A percentile compares a stretch with the other conserved stretches of the same genome.
These are phyloP conservation scores for Buddleja alternifolia DNA, from an alignment of 257 asterid species.

Conservation along the genomic window DNA sequence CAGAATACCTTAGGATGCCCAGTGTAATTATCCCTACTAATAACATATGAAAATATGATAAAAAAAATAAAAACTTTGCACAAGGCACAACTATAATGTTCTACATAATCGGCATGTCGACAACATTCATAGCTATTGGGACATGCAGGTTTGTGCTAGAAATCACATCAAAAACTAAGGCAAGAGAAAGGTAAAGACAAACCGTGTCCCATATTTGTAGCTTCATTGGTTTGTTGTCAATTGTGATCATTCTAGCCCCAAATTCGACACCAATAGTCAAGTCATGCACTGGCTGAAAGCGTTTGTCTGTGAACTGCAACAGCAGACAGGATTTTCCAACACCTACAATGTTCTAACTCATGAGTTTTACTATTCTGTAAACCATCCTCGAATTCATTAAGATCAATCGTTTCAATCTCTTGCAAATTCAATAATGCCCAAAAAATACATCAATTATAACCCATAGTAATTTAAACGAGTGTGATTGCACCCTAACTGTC, in stretches of 20 bases:
- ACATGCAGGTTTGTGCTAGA: slow-evolving; percentile 1
- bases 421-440: neutral
- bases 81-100: neutral
- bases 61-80: neutral
- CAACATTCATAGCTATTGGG: neutral
- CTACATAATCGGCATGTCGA: neutral
- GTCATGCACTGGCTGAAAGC: slow-evolving; percentile 86
- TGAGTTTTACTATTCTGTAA: slow-evolving; percentile 5
- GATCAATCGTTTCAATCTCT: slow-evolving; percentile 5
- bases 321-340: slow-evolving; percentile 91
- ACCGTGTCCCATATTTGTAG: slow-evolving; percentile 92
- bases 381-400: neutral
- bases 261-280: slow-evolving; percentile 81
- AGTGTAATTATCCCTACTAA: no score
- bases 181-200: slow-evolving; percentile 25
- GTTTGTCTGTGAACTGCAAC: slow-evolving; percentile 77
- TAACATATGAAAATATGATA: neutral
- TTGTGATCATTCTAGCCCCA: slow-evolving; percentile 75
- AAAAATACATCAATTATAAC: neutral
- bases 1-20: no score
- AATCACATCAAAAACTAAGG: slow-evolving; percentile 6
- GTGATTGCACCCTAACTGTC: neutral
- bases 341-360: slow-evolving; percentile 43
- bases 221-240: slow-evolving; percentile 74
- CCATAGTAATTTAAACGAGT: neutral